Conservation (phyloP, 2,329 filamentous ascomycete genomes). For the Westerdykella sp. region DNA sequence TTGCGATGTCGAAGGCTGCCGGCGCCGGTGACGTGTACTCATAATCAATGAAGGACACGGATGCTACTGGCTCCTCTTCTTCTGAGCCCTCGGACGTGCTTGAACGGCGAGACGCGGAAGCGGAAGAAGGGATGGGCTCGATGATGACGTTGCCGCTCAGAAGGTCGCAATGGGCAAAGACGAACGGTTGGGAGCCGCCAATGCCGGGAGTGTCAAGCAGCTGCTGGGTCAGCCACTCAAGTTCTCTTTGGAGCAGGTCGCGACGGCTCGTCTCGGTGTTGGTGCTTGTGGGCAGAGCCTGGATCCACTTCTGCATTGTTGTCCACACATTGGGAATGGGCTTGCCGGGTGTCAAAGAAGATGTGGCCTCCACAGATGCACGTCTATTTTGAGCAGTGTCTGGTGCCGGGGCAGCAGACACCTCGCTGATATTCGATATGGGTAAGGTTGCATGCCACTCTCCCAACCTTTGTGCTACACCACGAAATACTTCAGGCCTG, state of each 20-base stretch:
- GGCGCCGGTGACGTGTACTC: slow-evolving; percentile 94
- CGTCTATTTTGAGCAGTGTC: slow-evolving; percentile 28
- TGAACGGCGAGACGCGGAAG: slow-evolving; percentile 28
- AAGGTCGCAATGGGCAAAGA: slow-evolving; percentile 93
- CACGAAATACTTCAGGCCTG: slow-evolving; percentile 67
- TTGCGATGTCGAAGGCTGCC: slow-evolving; percentile 91
- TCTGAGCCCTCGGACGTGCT: slow-evolving; percentile 28
- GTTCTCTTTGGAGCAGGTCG: slow-evolving; percentile 64
- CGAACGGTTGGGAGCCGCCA: slow-evolving; percentile 59
- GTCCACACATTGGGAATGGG: slow-evolving; percentile 87
- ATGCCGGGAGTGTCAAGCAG: slow-evolving; percentile 73
- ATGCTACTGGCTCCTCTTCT: slow-evolving; percentile 19
- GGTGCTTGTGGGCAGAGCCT: slow-evolving; percentile 70
- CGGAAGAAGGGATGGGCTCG: slow-evolving; percentile 46
- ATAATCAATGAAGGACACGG: slow-evolving; percentile 80
- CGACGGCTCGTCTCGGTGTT: slow-evolving; percentile 63
- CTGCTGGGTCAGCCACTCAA: slow-evolving; percentile 61
- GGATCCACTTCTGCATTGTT: slow-evolving; percentile 92
- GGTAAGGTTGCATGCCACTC: slow-evolving; percentile 82
- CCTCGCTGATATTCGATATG: slow-evolving; percentile 45
- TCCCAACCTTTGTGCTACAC: slow-evolving; percentile 75
- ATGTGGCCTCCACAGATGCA: slow-evolving; percentile 33
- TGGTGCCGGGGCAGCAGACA: slow-evolving; percentile 29
- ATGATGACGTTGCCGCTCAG: slow-evolving; percentile 96
- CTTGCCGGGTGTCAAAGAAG: slow-evolving; percentile 54